Percentiles rank a stretch among this genome's conserved stretches.
Conservation (phyloP, 2,329 filamentous ascomycete genomes). For the Penicillium psychrosexuale region DNA sequence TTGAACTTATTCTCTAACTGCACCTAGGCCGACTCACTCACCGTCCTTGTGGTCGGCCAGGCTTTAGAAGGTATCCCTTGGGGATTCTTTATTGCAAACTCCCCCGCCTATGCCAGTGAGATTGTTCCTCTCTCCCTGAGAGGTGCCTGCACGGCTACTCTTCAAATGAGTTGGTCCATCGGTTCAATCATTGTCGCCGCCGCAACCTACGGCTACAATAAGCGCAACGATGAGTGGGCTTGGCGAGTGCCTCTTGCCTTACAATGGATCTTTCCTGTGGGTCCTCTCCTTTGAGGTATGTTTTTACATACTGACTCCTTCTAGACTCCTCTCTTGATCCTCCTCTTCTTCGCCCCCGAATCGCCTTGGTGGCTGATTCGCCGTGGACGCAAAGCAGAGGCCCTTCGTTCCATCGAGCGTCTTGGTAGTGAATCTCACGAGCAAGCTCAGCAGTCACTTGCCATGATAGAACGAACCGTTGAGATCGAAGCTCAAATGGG, state of each 20-base stretch:
- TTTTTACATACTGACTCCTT: neutral
- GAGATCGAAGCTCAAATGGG: conserved; percentile 31
- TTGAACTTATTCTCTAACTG: conserved; percentile 1
- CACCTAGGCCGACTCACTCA: conserved; percentile 39
- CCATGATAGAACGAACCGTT: conserved; percentile 36
- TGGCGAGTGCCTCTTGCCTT: conserved; percentile 29
- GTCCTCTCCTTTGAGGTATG: neutral
- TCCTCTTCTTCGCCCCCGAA: conserved; percentile 29
- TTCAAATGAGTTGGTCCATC: conserved; percentile 33
- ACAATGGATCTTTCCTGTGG: conserved; percentile 33
- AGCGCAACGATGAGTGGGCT: conserved; percentile 20
- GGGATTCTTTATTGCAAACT: conserved; percentile 33
- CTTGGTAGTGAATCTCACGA: conserved; percentile 20
- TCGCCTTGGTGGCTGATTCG: conserved; percentile 32
- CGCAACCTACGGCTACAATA: conserved; percentile 24
- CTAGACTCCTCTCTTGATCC: conserved; percentile 28
- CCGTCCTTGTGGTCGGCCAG: conserved; percentile 38
- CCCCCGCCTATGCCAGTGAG: conserved; percentile 31
- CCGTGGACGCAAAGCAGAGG: conserved; percentile 24
- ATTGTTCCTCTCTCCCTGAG: conserved; percentile 28
- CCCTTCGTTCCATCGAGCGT: conserved; percentile 25
- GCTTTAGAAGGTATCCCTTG: conserved; percentile 31
- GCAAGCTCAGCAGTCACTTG: conserved; percentile 20
- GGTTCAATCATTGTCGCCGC: conserved; percentile 29
- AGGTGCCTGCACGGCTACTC: conserved; percentile 25